Evolutionary conservation across 108 stramenopile genomes (phyloP).

Genomic region (Cyclostephanos tholiformis): DNA sequence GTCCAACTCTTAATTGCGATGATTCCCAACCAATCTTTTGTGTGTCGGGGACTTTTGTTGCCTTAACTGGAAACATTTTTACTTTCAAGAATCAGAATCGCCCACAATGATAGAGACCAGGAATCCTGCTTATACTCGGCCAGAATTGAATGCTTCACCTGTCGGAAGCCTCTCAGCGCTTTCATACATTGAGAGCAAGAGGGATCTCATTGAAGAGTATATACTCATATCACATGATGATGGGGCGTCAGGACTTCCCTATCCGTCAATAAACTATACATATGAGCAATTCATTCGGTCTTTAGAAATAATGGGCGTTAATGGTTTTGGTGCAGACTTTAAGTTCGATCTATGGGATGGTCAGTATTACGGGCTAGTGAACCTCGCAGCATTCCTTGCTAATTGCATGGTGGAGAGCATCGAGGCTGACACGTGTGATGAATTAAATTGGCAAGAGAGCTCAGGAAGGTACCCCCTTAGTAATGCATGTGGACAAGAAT

Average conservation of each 20-base stretch:
- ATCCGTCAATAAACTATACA: constrained; percentile 30
- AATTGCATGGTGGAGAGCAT: constrained; percentile 45
- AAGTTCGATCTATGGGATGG: constrained; percentile 28
- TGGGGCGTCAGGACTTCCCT: constrained; percentile 15
- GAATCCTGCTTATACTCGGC: too few relatives aligned
- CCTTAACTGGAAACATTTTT: too few relatives aligned
- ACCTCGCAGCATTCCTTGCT: constrained; percentile 18
- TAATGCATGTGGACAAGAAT: constrained; percentile 52
- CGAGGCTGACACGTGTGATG: constrained; percentile 52
- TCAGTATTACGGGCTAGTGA: constrained; percentile 13
- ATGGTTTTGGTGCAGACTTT: constrained; percentile 28
- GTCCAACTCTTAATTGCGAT: too few relatives aligned
- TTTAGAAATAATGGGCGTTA: constrained; percentile 22
- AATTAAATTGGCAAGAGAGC: constrained; percentile 41
- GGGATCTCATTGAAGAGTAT: constrained; percentile 26
- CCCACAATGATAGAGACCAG: too few relatives aligned
- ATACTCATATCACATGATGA: constrained; percentile 29
- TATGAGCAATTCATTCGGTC: constrained; percentile 25
- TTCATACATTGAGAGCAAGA: constrained; percentile 8
- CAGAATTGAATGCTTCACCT: neutral
- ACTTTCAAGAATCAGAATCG: too few relatives aligned
- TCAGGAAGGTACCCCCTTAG: constrained; percentile 40
- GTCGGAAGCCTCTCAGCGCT: neutral
- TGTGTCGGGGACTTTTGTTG: too few relatives aligned
- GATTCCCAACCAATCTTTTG: too few relatives aligned